Conservation (phyloP, 305 asterid species). For the Lippia alba region DNA sequence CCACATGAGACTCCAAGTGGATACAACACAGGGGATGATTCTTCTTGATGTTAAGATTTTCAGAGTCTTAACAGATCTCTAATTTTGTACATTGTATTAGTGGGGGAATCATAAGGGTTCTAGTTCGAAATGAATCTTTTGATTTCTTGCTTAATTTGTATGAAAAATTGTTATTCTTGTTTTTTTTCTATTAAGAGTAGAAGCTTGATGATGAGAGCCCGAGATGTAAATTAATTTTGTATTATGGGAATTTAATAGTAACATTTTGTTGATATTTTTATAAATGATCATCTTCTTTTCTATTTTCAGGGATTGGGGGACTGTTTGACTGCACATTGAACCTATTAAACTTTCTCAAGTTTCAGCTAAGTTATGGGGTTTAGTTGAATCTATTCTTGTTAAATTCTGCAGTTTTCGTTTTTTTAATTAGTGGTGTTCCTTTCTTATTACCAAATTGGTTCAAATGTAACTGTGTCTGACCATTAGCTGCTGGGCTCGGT, state of each 20-base stretch:
- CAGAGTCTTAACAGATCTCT: not conserved
- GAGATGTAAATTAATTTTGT: slow-evolving; percentile 6
- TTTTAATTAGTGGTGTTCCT: no score
- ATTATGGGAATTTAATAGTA: not conserved
- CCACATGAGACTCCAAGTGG: slow-evolving; percentile 35
- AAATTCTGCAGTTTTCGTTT: no score
- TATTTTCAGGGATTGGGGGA: no score
- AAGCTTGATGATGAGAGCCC: not conserved
- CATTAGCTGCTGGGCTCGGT: no score
- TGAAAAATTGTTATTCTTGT: not conserved
- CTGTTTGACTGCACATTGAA: no score
- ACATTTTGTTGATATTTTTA: not conserved
- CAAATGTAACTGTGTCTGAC: no score
- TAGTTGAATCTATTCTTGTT: no score
- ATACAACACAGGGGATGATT: slow-evolving; percentile 26
- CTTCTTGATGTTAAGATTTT: not conserved
- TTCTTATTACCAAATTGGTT: no score
- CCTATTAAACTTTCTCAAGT: no score
- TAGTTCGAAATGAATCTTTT: not conserved
- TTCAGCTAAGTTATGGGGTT: no score
- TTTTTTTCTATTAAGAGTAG: not conserved
- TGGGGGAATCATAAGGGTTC: not conserved
- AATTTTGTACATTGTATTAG: not conserved
- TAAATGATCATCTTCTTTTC: no score
- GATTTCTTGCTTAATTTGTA: not conserved